Conservation (phyloP, 1,284 basidiomycete species). For the Austropuccinia psidii region DNA sequence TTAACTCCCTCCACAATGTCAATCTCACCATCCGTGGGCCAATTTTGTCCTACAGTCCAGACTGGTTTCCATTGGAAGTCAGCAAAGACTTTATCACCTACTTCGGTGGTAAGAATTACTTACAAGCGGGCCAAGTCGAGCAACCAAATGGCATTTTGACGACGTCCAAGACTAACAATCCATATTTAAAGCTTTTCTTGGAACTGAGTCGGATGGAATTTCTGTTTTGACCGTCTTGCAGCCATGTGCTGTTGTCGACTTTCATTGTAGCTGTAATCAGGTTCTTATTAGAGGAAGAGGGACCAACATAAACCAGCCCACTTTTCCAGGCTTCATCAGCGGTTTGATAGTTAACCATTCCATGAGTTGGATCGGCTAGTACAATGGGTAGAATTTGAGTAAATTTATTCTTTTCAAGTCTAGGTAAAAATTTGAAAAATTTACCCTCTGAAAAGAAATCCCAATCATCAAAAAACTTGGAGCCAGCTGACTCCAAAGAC, state of each 20-base stretch:
- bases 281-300: not conserved
- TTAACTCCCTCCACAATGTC: conserved; percentile 59
- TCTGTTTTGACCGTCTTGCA: conserved; percentile 2
- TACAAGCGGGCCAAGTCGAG: conserved; percentile 67
- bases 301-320: conserved; percentile 16
- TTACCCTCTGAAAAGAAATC: conserved; percentile 31
- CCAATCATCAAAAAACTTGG: conserved; percentile 35
- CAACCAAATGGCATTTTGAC: conserved; percentile 68
- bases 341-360: conserved; percentile 21
- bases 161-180: conserved; percentile 72
- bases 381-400: not conserved
- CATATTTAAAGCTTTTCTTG: conserved; percentile 59
- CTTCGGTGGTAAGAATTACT: not conserved
- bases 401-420: not conserved
- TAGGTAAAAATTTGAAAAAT: not conserved
- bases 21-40: conserved; percentile 66
- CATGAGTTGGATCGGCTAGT: conserved; percentile 35
- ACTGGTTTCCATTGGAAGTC: conserved; percentile 38
- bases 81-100: not conserved
- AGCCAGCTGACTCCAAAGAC: conserved; percentile 6
- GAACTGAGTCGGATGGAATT: conserved; percentile 62
- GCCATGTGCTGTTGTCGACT: conserved; percentile 30
- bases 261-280: conserved; percentile 27
- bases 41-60: conserved; percentile 57
- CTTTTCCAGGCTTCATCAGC: conserved; percentile 26